Percentiles rank a stretch among this genome's conserved stretches.
These are phyloP conservation scores for Themeda triandra DNA, from an alignment of 176 grass and related monocot genomes.

Conservation along the genomic window DNA sequence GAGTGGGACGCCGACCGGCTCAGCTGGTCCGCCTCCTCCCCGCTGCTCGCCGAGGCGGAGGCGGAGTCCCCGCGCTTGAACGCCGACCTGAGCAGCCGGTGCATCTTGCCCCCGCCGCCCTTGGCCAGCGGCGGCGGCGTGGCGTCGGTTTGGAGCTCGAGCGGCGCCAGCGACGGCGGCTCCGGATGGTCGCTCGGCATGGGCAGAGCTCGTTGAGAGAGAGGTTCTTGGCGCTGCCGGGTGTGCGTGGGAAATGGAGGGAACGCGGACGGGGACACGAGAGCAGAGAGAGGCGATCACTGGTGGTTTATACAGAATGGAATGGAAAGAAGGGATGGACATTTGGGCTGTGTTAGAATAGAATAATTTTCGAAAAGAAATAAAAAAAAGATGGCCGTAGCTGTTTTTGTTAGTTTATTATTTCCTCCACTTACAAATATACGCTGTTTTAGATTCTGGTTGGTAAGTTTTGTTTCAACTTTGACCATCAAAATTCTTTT, in stretches of 20 bases:
- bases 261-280: neutral
- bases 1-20: constrained; percentile 25
- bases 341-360: too few relatives aligned
- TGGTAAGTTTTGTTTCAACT: too few relatives aligned
- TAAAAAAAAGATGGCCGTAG: too few relatives aligned
- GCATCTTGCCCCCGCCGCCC: constrained; percentile 38
- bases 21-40: constrained; percentile 29
- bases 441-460: too few relatives aligned
- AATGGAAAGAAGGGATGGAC: too few relatives aligned
- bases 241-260: neutral
- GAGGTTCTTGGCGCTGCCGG: neutral
- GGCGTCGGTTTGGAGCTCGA: neutral
- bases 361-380: too few relatives aligned
- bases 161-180: neutral
- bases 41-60: neutral
- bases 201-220: neutral
- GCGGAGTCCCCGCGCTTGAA: constrained; percentile 52
- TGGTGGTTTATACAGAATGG: neutral
- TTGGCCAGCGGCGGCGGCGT: constrained; percentile 10
- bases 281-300: neutral
- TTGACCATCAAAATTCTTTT: too few relatives aligned
- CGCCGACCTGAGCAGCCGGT: constrained; percentile 55
- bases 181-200: constrained; percentile 30
- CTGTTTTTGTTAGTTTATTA: too few relatives aligned
- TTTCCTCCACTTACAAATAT: too few relatives aligned